A percentile compares a stretch with the other conserved stretches of the same genome.
phyloP scores from a whole-genome alignment of 2,329 filamentous ascomycete genomes.

The Chlorencoelia australis region DNA sequence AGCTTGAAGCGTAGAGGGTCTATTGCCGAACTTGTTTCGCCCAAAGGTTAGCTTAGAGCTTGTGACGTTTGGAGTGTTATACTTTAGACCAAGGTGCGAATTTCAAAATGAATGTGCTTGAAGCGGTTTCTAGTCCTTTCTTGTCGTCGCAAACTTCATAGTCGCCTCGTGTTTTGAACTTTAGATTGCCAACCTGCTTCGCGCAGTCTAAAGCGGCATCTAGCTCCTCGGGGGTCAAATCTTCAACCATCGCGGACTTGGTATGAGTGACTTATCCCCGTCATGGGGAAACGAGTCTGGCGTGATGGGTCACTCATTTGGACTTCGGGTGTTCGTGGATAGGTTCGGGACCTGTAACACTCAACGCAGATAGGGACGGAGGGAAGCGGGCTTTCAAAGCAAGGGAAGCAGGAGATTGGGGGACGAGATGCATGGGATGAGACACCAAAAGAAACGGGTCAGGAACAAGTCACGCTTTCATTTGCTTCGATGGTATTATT shows the following conservation, averaged over 20 bases:
- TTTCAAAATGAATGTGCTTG: not conserved
- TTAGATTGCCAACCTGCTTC: not conserved
- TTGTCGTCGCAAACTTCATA: slow-evolving; percentile 3
- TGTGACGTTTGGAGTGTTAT: not conserved
- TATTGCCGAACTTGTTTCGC: not conserved
- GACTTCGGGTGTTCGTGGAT: too few relatives aligned
- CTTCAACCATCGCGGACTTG: not conserved
- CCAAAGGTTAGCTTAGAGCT: not conserved
- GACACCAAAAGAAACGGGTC: too few relatives aligned
- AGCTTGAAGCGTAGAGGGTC: slow-evolving; percentile 1
- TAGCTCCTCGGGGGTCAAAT: not conserved
- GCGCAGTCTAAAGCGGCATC: slow-evolving; percentile 1
- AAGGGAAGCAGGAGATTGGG: too few relatives aligned
- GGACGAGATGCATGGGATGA: too few relatives aligned
- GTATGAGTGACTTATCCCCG: too few relatives aligned
- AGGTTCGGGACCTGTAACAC: too few relatives aligned
- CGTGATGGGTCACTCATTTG: too few relatives aligned
- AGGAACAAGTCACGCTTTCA: too few relatives aligned
- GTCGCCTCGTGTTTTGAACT: not conserved
- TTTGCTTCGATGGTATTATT: too few relatives aligned
- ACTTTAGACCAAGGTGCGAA: slow-evolving; percentile 1
- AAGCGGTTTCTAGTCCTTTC: slow-evolving; percentile 1
- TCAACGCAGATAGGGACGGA: too few relatives aligned
- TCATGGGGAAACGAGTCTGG: too few relatives aligned
- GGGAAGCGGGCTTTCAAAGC: too few relatives aligned